Evolutionary conservation across 2,329 filamentous ascomycete genomes (phyloP).

Genomic region (Cladosporium sp.): DNA sequence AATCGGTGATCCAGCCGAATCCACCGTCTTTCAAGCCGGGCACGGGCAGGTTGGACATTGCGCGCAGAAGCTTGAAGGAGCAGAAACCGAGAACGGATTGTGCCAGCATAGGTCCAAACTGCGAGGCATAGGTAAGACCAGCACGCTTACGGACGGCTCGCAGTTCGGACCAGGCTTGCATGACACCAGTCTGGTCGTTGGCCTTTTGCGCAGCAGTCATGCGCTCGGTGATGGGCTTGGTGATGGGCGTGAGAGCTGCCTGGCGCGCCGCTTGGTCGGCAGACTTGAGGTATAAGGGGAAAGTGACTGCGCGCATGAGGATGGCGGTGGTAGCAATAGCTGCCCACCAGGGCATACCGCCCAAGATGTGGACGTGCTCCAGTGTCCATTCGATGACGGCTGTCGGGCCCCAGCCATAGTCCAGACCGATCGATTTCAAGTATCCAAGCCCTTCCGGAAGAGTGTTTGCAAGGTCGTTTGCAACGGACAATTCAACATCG

Average conservation of each 20-base stretch:
- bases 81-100: conserved; percentile 73
- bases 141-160: conserved; percentile 48
- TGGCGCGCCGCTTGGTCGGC: conserved; percentile 61
- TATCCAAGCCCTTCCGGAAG: conserved; percentile 78
- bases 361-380: conserved; percentile 76
- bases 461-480: conserved; percentile 42
- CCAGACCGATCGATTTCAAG: conserved; percentile 73
- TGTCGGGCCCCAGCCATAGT: conserved; percentile 81
- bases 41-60: conserved; percentile 74
- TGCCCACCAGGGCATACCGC: conserved; percentile 76
- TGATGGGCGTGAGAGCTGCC: conserved; percentile 55
- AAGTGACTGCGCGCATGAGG: conserved; percentile 59
- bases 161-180: conserved; percentile 48
- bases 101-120: conserved; percentile 53
- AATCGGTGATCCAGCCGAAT: conserved; percentile 71
- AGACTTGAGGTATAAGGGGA: conserved; percentile 61
- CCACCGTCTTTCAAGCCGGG: conserved; percentile 70
- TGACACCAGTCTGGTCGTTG: conserved; percentile 46
- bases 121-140: conserved; percentile 51
- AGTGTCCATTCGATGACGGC: conserved; percentile 68
- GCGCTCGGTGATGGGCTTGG: conserved; percentile 53
- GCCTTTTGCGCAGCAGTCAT: conserved; percentile 44
- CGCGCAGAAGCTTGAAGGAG: conserved; percentile 70
- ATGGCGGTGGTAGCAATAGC: conserved; percentile 65
- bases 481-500: conserved; percentile 31